phyloP scores from a whole-genome alignment of 495 filamentous ascomycete genomes.

The Penicillium diatomitis region DNA sequence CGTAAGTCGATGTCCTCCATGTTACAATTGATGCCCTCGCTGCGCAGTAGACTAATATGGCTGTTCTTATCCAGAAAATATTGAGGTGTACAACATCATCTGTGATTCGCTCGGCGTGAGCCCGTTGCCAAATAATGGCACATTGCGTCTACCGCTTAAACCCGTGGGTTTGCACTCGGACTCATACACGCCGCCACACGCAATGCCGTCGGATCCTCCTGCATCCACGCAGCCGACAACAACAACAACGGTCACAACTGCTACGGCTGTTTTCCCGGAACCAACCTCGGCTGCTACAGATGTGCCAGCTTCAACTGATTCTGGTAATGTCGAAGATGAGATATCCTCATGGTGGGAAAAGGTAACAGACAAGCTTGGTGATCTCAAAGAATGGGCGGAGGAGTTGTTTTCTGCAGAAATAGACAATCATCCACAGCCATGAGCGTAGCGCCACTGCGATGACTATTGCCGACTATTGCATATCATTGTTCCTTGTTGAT shows the following conservation, averaged over 20 bases:
- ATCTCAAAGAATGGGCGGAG: conserved; percentile 30
- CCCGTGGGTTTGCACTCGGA: conserved; percentile 61
- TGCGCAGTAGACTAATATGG: neutral
- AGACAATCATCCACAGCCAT: conserved; percentile 20
- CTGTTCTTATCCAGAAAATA: conserved; percentile 55
- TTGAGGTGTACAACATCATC: conserved; percentile 89
- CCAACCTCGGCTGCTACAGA: conserved; percentile 13
- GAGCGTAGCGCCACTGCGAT: neutral
- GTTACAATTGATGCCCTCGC: neutral
- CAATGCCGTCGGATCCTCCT: conserved; percentile 32
- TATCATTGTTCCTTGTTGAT: too few relatives aligned
- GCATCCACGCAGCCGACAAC: too few relatives aligned
- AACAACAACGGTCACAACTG: neutral
- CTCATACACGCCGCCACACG: conserved; percentile 21
- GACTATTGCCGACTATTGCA: neutral
- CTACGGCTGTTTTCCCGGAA: conserved; percentile 1
- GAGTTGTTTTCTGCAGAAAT: conserved; percentile 27
- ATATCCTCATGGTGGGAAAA: conserved; percentile 24
- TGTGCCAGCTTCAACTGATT: conserved; percentile 8
- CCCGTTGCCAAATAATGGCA: conserved; percentile 76
- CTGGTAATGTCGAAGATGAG: conserved; percentile 18
- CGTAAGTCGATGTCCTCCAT: conserved; percentile 46
- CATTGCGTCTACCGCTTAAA: conserved; percentile 66
- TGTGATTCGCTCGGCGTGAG: conserved; percentile 70
- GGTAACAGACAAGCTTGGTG: conserved; percentile 26